Base-by-base conservation (phyloP, 176 grass and related monocot species). In the Ensete ventricosum region DNA sequence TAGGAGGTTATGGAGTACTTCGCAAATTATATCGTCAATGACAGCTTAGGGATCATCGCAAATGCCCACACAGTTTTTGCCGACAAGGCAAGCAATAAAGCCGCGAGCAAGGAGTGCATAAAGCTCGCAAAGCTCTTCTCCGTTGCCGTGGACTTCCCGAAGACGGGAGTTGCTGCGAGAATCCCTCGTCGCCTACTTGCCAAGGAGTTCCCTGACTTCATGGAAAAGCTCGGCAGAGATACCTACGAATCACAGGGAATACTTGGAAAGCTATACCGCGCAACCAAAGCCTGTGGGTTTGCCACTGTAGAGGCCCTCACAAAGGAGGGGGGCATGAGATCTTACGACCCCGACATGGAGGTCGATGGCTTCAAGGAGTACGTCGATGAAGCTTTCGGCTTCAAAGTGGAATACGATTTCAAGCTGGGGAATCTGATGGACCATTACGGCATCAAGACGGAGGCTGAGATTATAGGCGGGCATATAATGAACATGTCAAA, bases 171-270 rank as follows among this genome's bases (percentile, higher is more conserved):
- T 29, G 82, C 88, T 1, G 90, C 90, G 54, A 67, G 57, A 73
- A 91, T 93, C 77, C 94, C 90, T 6, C 75, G 25, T 49, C 25
- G 82, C 13, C 52, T 93, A 26, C 9, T 79, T 78, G 90, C 85
- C 58, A 93, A 78, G 75, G 88, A 91, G 69, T 98, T 93, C 69
- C 94, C 94, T 23, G 94, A 98, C 79, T 98, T 98, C 19, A 93
- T 98, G 94, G 94, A 93, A 72, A 98, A 98, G 76, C 77, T 82
- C 0, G 86, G 87, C 64, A 91, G 78, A 73, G 75, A 23, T 60
- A 93, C 82, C 22, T 98, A 98, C 71, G 80, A 50, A 67, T 98
- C 90, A 7, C 53, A 74, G 73, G 90, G 90, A 64, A 76, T 91
- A 22, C 84, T 93, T 0, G 94, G 94, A 75, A 98, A 89, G 57